Evolutionary conservation across 164 flowering plant genomes (phyloP).

Genomic region (Hamamelis virginiana): DNA sequence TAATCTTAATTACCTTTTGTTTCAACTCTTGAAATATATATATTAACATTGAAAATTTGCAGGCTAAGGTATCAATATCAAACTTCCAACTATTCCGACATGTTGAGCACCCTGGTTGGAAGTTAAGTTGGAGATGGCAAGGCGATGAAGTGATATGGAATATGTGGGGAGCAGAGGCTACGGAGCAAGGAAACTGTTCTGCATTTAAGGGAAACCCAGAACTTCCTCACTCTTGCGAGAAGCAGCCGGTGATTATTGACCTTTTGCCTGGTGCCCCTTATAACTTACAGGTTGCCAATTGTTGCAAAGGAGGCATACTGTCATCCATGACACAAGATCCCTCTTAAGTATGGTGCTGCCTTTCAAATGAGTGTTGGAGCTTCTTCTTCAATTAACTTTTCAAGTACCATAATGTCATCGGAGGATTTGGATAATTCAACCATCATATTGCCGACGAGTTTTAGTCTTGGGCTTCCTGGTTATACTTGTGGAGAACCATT

Average conservation of each 20-base stretch:
- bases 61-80: too few species aligned
- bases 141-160: too few species aligned
- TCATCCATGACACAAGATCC: conserved; percentile 55
- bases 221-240: too few species aligned
- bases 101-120: too few species aligned
- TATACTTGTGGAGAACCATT: conserved; percentile 53
- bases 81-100: too few species aligned
- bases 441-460: conserved; percentile 44
- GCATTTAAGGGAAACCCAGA: background rate
- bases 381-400: too few species aligned
- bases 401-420: too few species aligned
- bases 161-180: too few species aligned
- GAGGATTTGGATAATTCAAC: too few species aligned
- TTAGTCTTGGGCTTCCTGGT: conserved; percentile 64
- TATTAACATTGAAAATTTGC: too few species aligned
- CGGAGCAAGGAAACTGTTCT: conserved; percentile 10
- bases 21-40: too few species aligned
- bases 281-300: conserved; percentile 47
- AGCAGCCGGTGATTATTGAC: conserved; percentile 15
- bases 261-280: conserved; percentile 48
- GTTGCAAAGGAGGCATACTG: conserved; percentile 71
- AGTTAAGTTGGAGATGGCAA: too few species aligned
- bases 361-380: conserved; percentile 49
- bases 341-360: conserved; percentile 27
- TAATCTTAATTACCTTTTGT: conserved; percentile 14